Conservation (phyloP, 2,329 filamentous ascomycete species). For the Xylariaceae sp. region DNA sequence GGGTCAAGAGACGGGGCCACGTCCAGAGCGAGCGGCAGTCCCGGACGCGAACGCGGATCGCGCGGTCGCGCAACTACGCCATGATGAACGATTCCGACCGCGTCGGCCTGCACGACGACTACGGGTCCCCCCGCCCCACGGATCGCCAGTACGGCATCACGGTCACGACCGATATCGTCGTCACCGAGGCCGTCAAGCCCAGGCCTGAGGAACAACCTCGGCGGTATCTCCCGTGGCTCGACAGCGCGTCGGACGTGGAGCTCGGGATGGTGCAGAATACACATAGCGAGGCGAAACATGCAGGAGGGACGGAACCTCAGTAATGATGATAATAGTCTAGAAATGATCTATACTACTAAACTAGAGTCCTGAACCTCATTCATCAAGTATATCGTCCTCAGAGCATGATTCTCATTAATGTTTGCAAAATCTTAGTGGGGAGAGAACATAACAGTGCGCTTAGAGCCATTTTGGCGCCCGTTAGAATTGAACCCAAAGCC, state of each 20-base stretch:
- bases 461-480: too few species aligned
- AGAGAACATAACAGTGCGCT: too few species aligned
- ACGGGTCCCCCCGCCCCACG: conserved; percentile 7
- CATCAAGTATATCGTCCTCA: too few species aligned
- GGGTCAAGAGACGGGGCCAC: background rate
- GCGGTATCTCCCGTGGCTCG: background rate
- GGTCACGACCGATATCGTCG: conserved; percentile 9
- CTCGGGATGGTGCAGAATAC: too few species aligned
- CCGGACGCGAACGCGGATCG: background rate
- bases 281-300: too few species aligned
- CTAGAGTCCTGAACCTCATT: too few species aligned
- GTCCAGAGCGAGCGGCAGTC: background rate
- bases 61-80: conserved; percentile 2
- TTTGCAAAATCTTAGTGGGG: too few species aligned
- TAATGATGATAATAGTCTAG: background rate
- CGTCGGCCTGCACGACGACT: conserved; percentile 1
- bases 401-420: too few species aligned
- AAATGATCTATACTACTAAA: too few species aligned
- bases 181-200: background rate
- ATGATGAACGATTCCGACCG: conserved; percentile 3
- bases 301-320: background rate
- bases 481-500: too few species aligned
- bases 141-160: conserved; percentile 11
- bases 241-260: background rate
- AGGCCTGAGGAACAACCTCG: background rate